A percentile compares a stretch with the other conserved stretches of the same genome.
These are phyloP conservation scores for Cyclocybe aegerita DNA, from an alignment of 768 basidiomycete genomes.

Conservation along the genomic window DNA sequence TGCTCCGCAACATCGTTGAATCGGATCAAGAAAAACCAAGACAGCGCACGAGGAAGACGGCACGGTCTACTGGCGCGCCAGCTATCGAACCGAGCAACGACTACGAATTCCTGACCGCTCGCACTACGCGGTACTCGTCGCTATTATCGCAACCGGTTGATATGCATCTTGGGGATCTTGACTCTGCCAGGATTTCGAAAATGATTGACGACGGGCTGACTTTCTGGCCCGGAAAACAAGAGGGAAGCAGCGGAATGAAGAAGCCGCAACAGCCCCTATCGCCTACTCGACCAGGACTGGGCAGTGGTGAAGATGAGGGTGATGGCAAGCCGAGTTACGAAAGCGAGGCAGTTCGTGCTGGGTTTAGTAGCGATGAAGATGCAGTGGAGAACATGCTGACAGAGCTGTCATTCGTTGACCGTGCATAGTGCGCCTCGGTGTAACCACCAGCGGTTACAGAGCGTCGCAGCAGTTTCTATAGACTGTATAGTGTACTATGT, in stretches of 20 bases:
- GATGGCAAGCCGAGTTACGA: conserved; percentile 5
- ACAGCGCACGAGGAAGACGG: conserved; percentile 14
- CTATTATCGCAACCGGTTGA: conserved; percentile 37
- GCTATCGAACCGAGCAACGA: conserved; percentile 31
- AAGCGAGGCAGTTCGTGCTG: conserved; percentile 1
- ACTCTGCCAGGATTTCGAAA: conserved; percentile 46
- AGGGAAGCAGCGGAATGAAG: conserved; percentile 1
- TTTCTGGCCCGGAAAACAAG: conserved; percentile 35
- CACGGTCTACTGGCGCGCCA: conserved; percentile 5
- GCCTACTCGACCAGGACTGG: not conserved
- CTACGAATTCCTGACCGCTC: conserved; percentile 51
- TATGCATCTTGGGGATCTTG: conserved; percentile 43
- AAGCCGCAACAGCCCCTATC: conserved; percentile 2
- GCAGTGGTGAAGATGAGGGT: conserved; percentile 7
- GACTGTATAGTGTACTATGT: not conserved
- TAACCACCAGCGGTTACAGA: conserved; percentile 1
- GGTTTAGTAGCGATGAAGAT: conserved; percentile 22
- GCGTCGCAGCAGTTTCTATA: not conserved
- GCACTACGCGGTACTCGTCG: conserved; percentile 40
- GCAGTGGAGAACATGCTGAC: conserved; percentile 25
- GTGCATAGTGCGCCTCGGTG: not conserved
- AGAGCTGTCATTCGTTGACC: conserved; percentile 4
- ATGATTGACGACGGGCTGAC: conserved; percentile 48
- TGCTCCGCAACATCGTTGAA: conserved; percentile 34
- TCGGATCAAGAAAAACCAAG: conserved; percentile 18